Conservation (phyloP, 352 stramenopile species). For the Globisporangium recalcitrans region DNA sequence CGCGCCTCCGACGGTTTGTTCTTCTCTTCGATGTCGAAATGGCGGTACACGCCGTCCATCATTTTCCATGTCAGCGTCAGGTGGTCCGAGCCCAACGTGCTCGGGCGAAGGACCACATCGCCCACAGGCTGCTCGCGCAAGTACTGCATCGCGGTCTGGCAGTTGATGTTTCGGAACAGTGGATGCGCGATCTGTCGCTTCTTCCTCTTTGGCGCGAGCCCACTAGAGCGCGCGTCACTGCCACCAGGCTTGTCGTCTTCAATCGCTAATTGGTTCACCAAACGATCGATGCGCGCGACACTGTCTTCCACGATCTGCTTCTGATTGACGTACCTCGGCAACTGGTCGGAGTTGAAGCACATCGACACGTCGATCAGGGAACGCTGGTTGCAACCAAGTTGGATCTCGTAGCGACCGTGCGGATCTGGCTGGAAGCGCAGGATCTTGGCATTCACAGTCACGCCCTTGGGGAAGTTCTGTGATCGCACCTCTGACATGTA, state of each 20-base stretch:
- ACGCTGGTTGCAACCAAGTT: constrained; percentile 69
- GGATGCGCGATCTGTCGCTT: constrained; percentile 84
- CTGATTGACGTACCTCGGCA: constrained; percentile 50
- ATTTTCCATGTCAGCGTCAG: constrained; percentile 89
- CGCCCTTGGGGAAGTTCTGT: constrained; percentile 72
- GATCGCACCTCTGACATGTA: constrained; percentile 62
- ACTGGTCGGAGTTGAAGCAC: constrained; percentile 56
- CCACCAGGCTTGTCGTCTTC: constrained; percentile 70
- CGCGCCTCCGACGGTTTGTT: constrained; percentile 84
- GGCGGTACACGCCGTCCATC: constrained; percentile 78
- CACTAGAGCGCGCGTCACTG: constrained; percentile 17
- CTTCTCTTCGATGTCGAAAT: constrained; percentile 87
- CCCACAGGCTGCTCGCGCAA: constrained; percentile 71
- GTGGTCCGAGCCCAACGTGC: constrained; percentile 77
- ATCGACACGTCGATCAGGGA: constrained; percentile 74
- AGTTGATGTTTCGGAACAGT: constrained; percentile 87
- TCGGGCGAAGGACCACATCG: constrained; percentile 84
- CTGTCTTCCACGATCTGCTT: constrained; percentile 63
- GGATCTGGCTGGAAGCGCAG: constrained; percentile 64
- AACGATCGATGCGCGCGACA: constrained; percentile 58
- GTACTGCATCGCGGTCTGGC: constrained; percentile 74
- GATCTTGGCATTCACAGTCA: constrained; percentile 87
- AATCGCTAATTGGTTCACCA: constrained; percentile 67
- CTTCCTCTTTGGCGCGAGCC: constrained; percentile 53
- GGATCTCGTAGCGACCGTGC: constrained; percentile 67